These are phyloP conservation scores for Pseudocercospora cruenta DNA, from an alignment of 2,329 filamentous ascomycete genomes.

Conservation along the genomic window DNA sequence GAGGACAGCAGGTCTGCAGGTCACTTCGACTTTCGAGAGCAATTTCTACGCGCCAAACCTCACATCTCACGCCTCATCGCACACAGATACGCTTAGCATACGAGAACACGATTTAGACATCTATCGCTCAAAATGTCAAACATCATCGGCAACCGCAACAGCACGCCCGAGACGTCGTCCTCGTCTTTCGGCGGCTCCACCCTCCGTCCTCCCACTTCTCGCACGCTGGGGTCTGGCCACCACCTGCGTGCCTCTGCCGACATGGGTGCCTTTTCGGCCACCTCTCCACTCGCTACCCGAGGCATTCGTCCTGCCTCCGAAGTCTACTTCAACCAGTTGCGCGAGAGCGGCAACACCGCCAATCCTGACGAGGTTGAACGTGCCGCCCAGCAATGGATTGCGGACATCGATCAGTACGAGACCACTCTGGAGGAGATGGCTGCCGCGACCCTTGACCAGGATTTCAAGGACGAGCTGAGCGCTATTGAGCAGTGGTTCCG, in stretches of 20 bases:
- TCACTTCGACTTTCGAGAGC: constrained; percentile 50
- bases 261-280: constrained; percentile 76
- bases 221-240: constrained; percentile 70
- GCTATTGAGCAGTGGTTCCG: constrained; percentile 99
- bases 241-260: constrained; percentile 94
- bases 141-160: constrained; percentile 78
- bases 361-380: constrained; percentile 86
- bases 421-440: constrained; percentile 99
- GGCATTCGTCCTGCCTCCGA: constrained; percentile 91
- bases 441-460: constrained; percentile 95
- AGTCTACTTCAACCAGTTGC: constrained; percentile 79
- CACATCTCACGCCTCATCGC: constrained; percentile 14
- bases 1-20: constrained; percentile 86
- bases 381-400: constrained; percentile 96
- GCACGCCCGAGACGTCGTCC: constrained; percentile 88
- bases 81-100: constrained; percentile 12
- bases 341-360: constrained; percentile 68
- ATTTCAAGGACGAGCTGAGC: constrained; percentile 98
- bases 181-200: constrained; percentile 72
- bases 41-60: constrained; percentile 8
- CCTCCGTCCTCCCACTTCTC: constrained; percentile 67
- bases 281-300: constrained; percentile 70
- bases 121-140: constrained; percentile 49
- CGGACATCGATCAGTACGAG: constrained; percentile 98
- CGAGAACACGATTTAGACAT: neutral